Conservation (phyloP, 345 rosid genomes). For the Hevea brasiliensis region DNA sequence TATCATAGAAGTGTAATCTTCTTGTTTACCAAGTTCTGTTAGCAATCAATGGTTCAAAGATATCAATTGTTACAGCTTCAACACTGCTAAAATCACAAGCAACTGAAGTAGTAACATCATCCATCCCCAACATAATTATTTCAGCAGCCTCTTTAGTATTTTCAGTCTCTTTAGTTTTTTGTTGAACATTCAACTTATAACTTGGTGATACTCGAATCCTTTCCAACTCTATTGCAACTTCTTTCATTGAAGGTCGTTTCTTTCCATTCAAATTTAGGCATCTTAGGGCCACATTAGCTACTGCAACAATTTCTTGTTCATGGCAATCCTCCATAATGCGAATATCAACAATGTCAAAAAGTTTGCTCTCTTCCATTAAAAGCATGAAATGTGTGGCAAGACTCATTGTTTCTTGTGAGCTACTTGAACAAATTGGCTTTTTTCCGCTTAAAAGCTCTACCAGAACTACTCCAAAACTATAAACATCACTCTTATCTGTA, state of each 20-base stretch:
- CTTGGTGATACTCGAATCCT: neutral
- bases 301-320: too few species aligned
- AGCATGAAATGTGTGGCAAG: slow-evolving; percentile 6
- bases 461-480: slow-evolving; percentile 28
- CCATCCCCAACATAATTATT: too few species aligned
- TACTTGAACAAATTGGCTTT: slow-evolving; percentile 10
- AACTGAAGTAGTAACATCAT: too few species aligned
- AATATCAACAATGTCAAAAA: neutral
- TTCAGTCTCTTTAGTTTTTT: too few species aligned
- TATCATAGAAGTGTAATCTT: too few species aligned
- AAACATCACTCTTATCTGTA: slow-evolving; percentile 25
- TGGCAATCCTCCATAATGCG: neutral
- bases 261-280: too few species aligned
- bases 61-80: too few species aligned
- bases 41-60: too few species aligned
- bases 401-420: neutral
- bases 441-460: slow-evolving; percentile 20
- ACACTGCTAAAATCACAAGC: too few species aligned
- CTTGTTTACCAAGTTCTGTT: neutral
- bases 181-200: neutral
- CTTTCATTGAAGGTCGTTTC: too few species aligned
- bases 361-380: neutral
- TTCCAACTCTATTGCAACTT: too few species aligned
- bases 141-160: neutral
- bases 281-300: too few species aligned